A percentile compares a stretch with the other conserved stretches of the same genome.
phyloP scores from a whole-genome alignment of 1,139 yeast genomes.

The Sugiyamaella japonica region DNA sequence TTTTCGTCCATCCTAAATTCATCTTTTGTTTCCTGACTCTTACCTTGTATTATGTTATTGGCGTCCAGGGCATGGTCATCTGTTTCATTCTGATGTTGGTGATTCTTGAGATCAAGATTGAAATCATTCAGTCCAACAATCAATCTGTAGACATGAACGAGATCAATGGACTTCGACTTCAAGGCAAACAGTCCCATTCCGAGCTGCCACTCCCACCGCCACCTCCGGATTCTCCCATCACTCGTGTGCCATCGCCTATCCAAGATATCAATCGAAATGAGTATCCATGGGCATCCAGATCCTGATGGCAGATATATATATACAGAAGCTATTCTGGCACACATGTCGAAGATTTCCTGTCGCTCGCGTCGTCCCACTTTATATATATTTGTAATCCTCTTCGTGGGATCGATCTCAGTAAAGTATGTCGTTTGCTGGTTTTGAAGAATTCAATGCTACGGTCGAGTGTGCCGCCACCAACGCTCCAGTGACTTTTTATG shows the following conservation, averaged over 20 bases:
- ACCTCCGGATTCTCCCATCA: neutral
- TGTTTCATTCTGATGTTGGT: conserved; percentile 8
- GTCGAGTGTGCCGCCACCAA: neutral
- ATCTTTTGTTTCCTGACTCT: conserved; percentile 8
- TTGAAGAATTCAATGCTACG: neutral
- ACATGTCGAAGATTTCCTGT: neutral
- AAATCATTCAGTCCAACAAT: neutral
- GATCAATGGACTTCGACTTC: neutral
- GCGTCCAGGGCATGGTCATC: conserved; percentile 5
- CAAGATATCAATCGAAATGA: neutral
- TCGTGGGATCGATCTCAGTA: neutral
- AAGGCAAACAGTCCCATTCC: neutral
- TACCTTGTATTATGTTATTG: conserved; percentile 4
- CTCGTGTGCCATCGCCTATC: neutral
- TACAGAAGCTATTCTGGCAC: neutral
- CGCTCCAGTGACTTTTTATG: conserved; percentile 8
- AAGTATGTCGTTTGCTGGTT: conserved; percentile 5
- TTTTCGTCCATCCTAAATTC: conserved; percentile 12
- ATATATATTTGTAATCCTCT: neutral
- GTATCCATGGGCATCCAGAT: neutral
- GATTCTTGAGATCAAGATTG: conserved; percentile 12
- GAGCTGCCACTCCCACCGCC: neutral
- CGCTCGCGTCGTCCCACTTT: too few species aligned
- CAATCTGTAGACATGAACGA: neutral
- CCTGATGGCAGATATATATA: neutral